These are phyloP conservation scores for Candida railenensis DNA, from an alignment of 805 yeast genomes.

Conservation along the genomic window DNA sequence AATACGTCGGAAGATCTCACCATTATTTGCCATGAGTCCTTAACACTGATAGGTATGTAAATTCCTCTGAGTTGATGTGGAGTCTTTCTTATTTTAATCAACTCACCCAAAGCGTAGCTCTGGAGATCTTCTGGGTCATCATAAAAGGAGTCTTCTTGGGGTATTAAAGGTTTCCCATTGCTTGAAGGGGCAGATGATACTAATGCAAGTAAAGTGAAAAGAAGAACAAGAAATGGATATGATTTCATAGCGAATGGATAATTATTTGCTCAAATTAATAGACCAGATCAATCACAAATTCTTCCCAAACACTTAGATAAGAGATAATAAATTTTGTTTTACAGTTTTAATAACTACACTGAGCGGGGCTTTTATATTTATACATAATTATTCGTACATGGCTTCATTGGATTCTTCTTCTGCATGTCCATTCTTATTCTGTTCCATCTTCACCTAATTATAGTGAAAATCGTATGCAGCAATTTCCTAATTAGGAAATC, in stretches of 20 bases:
- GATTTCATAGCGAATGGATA: neutral
- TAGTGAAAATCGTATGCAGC: no score
- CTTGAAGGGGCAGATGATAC: conserved; percentile 1
- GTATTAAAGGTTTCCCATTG: neutral
- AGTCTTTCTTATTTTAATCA: conserved; percentile 12
- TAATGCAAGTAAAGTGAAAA: neutral
- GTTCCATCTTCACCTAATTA: no score
- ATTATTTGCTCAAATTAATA: neutral
- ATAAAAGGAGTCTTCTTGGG: conserved; percentile 15
- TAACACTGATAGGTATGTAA: conserved; percentile 8
- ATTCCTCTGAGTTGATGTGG: conserved; percentile 13
- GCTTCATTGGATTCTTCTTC: no score
- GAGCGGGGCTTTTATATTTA: no score
- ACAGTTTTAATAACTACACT: no score
- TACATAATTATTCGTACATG: no score
- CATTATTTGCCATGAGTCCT: conserved; percentile 12
- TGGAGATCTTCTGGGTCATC: conserved; percentile 16
- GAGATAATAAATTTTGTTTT: no score
- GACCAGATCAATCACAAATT: no score
- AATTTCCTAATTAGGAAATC: neutral
- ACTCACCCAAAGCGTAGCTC: conserved; percentile 10
- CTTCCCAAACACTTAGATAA: no score
- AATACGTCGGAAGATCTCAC: conserved; percentile 12
- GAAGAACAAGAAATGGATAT: neutral
- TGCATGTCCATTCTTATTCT: no score